These are phyloP conservation scores for Alloascoidea africana DNA, from an alignment of 805 yeast species.

Conservation along the genomic window DNA sequence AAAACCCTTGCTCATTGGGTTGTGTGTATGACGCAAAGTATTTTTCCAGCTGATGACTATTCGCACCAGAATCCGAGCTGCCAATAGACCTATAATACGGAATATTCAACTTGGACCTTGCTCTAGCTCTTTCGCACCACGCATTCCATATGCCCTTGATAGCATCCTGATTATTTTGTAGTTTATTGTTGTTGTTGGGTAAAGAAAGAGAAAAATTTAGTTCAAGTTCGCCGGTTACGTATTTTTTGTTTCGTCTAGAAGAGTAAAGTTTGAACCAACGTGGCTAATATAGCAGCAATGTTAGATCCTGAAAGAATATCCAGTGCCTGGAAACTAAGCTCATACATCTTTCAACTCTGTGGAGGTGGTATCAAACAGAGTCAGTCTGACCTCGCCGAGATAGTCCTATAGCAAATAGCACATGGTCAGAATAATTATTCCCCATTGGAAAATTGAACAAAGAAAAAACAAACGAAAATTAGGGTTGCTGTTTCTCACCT, in stretches of 20 bases:
- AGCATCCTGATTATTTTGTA: too few species aligned
- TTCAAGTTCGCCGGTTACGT: constrained; percentile 1
- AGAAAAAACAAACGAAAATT: constrained; percentile 3
- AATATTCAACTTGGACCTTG: neutral
- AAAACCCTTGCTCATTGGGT: constrained; percentile 2
- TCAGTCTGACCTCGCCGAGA: constrained; percentile 2
- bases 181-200: neutral
- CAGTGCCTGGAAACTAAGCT: constrained; percentile 4
- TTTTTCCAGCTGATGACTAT: neutral
- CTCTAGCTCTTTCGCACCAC: neutral
- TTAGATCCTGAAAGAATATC: too few species aligned
- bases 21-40: neutral
- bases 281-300: neutral
- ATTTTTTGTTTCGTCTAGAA: constrained; percentile 1
- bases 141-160: neutral
- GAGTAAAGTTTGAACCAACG: neutral
- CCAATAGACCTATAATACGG: too few species aligned
- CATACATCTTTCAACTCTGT: constrained; percentile 5
- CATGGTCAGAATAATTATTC: too few species aligned
- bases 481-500: constrained; percentile 6
- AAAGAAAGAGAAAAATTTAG: neutral
- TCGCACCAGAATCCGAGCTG: neutral
- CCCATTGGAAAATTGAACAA: neutral
- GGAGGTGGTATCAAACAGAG: constrained; percentile 5
- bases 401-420: too few species aligned